Base-by-base conservation (phyloP, 2,329 filamentous ascomycete species). In the Hansfordia pulvinata region DNA sequence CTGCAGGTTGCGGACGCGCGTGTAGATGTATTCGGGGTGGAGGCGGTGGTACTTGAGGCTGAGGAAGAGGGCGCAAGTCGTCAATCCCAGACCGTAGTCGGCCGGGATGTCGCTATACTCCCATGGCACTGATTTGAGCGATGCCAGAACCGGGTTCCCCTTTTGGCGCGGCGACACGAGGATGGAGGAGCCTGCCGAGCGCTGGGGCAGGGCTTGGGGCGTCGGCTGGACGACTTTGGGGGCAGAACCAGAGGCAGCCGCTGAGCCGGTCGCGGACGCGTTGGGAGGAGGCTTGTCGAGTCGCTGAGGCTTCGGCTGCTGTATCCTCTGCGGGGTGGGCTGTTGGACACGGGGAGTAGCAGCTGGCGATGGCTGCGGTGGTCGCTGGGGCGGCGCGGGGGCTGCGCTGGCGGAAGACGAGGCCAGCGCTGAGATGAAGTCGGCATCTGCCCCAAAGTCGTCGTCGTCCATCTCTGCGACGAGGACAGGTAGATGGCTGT, bases 21-120 rank as follows among this genome's bases (percentile, higher is more conserved):
- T 85, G 58, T 96, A 96, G 43, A 98, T 84, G 59, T 98, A 98
- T 54, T 98, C 90, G 1, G 90, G 90, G 47, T 98, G 90, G 27
- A 98, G 66, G 16, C 88, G 83, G 53, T 98, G 90, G 53, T 98
- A 98, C 53, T 96, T 98, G 29, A 98, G 68, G 25, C 83, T 92
- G 21, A 98, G 61, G 47, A 96, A 98, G 5, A 98, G 64, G 1
- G 83, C 86, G 44, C 88, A 93, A 6, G 86, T 93, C 0, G 85
- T 93, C 21, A 69, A 49, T 0, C 90, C 88, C 14, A 96, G 62
- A 7, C 88, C 78, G 50, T 92, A 98, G 55, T 98, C 90, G 17
- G 88, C 83, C 2, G 80, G 77, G n/a, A 93, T 93, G 44, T 96
- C 88, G 34, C 83, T 86, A 52, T 93, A 96, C 53, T 98, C 90